A percentile compares a stretch with the other conserved stretches of the same genome.
phyloP scores from a whole-genome alignment of 2,329 filamentous ascomycete species.

The Trichoderma sp. region DNA sequence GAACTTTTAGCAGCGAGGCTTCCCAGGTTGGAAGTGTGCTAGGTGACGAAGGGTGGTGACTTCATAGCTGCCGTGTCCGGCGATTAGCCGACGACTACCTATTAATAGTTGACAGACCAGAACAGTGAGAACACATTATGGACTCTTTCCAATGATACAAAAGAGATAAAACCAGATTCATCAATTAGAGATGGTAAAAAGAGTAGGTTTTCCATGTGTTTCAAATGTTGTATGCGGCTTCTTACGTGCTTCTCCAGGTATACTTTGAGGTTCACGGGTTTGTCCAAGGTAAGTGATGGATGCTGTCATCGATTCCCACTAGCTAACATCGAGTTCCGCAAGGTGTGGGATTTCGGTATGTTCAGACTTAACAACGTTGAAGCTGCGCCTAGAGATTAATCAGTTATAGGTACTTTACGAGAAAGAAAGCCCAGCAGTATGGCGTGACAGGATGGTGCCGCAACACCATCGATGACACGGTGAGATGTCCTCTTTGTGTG shows the following conservation, averaged over 20 bases:
- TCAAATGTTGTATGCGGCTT: background rate
- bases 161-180: background rate
- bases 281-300: slow-evolving; percentile 61
- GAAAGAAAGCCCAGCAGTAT: slow-evolving; percentile 51
- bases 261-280: slow-evolving; percentile 63
- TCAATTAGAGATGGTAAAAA: slow-evolving; percentile 34
- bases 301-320: background rate
- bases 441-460: slow-evolving; percentile 62
- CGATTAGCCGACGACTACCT: slow-evolving; percentile 11
- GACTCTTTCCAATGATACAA: background rate
- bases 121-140: background rate
- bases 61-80: slow-evolving; percentile 3
- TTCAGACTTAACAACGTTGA: background rate
- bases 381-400: background rate
- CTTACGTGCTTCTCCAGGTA: slow-evolving; percentile 42
- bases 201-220: slow-evolving; percentile 30
- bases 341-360: slow-evolving; percentile 60
- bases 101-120: background rate
- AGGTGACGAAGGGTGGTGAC: slow-evolving; percentile 16
- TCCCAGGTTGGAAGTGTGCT: background rate
- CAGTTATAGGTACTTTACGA: slow-evolving; percentile 52
- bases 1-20: background rate
- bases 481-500: slow-evolving; percentile 25
- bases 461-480: slow-evolving; percentile 60
- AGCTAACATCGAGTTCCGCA: slow-evolving; percentile 31